A percentile compares a stretch with the other conserved stretches of the same genome.
phyloP scores from a whole-genome alignment of 2,329 filamentous ascomycete genomes.

The Didymellaceae sp. region DNA sequence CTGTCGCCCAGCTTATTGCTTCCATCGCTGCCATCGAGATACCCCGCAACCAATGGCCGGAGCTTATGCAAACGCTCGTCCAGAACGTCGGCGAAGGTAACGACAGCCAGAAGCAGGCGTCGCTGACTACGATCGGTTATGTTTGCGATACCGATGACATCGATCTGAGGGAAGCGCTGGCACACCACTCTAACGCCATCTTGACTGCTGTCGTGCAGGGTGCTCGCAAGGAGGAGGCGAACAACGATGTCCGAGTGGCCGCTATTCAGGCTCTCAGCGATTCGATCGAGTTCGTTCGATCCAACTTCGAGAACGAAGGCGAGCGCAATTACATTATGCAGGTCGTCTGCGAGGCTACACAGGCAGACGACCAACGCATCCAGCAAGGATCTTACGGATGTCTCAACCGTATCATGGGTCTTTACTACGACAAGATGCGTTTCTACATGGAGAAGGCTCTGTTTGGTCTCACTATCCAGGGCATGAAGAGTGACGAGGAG shows the following conservation, averaged over 20 bases:
- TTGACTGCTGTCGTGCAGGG: conserved; percentile 97
- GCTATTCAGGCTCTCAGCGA: conserved; percentile 94
- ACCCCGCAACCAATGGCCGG: conserved; percentile 89
- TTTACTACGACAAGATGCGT: conserved; percentile 99
- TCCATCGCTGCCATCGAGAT: conserved; percentile 95
- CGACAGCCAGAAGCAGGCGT: conserved; percentile 91
- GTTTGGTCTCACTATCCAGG: conserved; percentile 94
- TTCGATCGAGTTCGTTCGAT: conserved; percentile 95
- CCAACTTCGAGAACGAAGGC: conserved; percentile 98
- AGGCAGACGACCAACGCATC: conserved; percentile 87
- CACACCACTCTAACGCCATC: conserved; percentile 92
- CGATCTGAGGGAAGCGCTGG: conserved; percentile 83
- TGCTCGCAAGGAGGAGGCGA: conserved; percentile 93
- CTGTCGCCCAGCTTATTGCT: conserved; percentile 92
- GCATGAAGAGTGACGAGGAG: conserved; percentile 98
- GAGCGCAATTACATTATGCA: conserved; percentile 99
- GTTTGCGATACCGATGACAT: conserved; percentile 95
- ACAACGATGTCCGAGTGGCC: conserved; percentile 86
- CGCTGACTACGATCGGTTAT: conserved; percentile 94
- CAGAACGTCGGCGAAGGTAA: conserved; percentile 88
- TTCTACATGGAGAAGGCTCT: conserved; percentile 99
- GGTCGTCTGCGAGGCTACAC: conserved; percentile 97
- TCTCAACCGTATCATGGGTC: conserved; percentile 96
- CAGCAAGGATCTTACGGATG: conserved; percentile 97
- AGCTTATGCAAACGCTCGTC: conserved; percentile 87